Evolutionary conservation across 371 early-diverging fungal species (phyloP).

Genomic region (Mortierella sp.): DNA sequence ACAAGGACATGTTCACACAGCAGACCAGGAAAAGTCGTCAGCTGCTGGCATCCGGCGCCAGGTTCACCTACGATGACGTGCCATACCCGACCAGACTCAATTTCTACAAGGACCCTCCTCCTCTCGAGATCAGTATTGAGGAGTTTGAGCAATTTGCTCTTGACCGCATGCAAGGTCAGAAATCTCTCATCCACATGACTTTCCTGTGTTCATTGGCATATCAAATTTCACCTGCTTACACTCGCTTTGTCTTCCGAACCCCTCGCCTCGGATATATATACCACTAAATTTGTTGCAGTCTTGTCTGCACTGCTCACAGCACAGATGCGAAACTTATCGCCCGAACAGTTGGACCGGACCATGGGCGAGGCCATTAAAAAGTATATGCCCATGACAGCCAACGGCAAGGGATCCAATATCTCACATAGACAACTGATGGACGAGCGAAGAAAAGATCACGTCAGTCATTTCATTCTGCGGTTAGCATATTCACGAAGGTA

Average conservation of each 20-base stretch:
- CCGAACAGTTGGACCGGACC: slow-evolving; percentile 69
- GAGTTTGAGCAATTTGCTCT: slow-evolving; percentile 94
- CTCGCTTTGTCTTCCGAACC: too few species aligned
- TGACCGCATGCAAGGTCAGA: slow-evolving; percentile 88
- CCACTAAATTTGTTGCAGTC: too few species aligned
- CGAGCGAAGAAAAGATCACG: slow-evolving; percentile 91
- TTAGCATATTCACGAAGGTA: slow-evolving; percentile 92
- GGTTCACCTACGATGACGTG: slow-evolving; percentile 18
- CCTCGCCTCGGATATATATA: too few species aligned
- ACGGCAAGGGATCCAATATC: slow-evolving; percentile 50
- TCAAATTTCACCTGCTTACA: too few species aligned
- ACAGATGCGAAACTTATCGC: slow-evolving; percentile 73
- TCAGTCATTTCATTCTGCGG: slow-evolving; percentile 93
- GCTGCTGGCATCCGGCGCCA: slow-evolving; percentile 14
- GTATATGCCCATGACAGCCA: slow-evolving; percentile 76
- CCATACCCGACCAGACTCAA: slow-evolving; percentile 82
- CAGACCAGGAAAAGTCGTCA: slow-evolving; percentile 24
- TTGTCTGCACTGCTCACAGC: slow-evolving; percentile 89
- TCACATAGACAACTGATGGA: slow-evolving; percentile 57
- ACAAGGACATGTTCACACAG: slow-evolving; percentile 27
- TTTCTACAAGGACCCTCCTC: slow-evolving; percentile 82
- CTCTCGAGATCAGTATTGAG: slow-evolving; percentile 84
- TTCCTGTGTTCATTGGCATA: not conserved
- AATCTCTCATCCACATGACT: not conserved
- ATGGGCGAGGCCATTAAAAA: slow-evolving; percentile 68